These are phyloP conservation scores for Arachis stenosperma DNA, from an alignment of 306 rosid species.

Conservation along the genomic window DNA sequence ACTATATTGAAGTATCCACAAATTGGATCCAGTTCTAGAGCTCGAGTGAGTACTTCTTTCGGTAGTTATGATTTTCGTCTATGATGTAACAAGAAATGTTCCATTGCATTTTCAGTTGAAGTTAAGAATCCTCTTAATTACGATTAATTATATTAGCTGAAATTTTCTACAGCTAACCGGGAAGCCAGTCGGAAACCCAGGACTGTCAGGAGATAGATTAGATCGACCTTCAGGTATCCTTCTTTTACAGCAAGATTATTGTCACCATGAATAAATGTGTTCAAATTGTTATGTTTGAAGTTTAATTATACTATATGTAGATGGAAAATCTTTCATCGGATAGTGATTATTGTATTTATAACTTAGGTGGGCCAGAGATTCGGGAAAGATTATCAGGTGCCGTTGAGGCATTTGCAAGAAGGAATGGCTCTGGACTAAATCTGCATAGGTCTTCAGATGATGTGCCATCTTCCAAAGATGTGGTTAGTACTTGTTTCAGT, in stretches of 20 bases:
- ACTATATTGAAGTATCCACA: conserved; percentile 92
- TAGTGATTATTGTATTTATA: conserved; percentile 18
- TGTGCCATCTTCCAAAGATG: conserved; percentile 80
- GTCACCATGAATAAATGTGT: conserved; percentile 6
- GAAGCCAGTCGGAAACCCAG: conserved; percentile 68
- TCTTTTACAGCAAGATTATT: conserved; percentile 12
- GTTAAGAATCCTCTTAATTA: conserved; percentile 34
- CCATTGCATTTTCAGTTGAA: conserved; percentile 31
- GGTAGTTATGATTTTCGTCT: conserved; percentile 27
- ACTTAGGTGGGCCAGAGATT: conserved; percentile 68
- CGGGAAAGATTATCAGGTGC: conserved; percentile 86
- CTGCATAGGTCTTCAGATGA: conserved; percentile 69
- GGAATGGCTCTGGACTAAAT: conserved; percentile 74
- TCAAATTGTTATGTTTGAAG: conserved; percentile 8
- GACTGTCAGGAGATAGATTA: conserved; percentile 66
- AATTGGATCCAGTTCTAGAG: conserved; percentile 89
- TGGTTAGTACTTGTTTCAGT: conserved; percentile 57
- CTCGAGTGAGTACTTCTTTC: conserved; percentile 64
- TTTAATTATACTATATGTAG: not conserved
- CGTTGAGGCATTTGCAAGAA: conserved; percentile 89
- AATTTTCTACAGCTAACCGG: conserved; percentile 67
- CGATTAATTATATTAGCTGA: conserved; percentile 9
- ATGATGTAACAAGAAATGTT: conserved; percentile 25
- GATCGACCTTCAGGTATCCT: conserved; percentile 84
- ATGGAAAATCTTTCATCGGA: conserved; percentile 13